Conservation (phyloP, 768 basidiomycete species). For the Suillus variegatus region DNA sequence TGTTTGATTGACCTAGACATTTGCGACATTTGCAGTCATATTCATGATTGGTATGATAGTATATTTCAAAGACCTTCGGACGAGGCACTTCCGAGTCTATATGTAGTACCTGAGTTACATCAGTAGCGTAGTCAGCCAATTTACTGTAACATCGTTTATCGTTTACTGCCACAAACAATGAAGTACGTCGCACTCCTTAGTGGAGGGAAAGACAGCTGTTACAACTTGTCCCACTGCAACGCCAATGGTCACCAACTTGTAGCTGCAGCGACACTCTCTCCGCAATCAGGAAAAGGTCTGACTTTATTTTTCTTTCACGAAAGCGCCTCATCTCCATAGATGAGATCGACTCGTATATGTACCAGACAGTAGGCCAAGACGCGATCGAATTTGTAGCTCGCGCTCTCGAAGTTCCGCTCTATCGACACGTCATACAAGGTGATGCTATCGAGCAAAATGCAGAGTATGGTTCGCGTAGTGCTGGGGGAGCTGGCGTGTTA, state of each 20-base stretch:
- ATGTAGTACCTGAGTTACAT: no score
- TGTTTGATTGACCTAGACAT: no score
- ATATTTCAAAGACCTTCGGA: no score
- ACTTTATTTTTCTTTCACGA: slow-evolving; percentile 13
- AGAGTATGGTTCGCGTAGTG: slow-evolving; percentile 79
- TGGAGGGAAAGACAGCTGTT: slow-evolving; percentile 98
- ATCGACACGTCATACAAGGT: slow-evolving; percentile 79
- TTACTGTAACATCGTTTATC: no score
- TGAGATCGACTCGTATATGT: slow-evolving; percentile 97
- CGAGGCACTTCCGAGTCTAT: no score
- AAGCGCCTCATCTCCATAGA: slow-evolving; percentile 51
- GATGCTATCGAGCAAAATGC: slow-evolving; percentile 75
- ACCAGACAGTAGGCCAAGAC: slow-evolving; percentile 98
- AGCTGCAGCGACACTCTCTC: slow-evolving; percentile 85
- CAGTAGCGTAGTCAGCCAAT: no score
- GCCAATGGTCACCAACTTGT: slow-evolving; percentile 85
- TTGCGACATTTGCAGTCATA: no score
- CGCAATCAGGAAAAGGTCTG: slow-evolving; percentile 82
- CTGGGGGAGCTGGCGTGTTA: slow-evolving; percentile 48
- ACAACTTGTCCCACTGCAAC: slow-evolving; percentile 87
- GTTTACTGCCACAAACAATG: slow-evolving; percentile 44
- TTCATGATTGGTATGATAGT: no score
- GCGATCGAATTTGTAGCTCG: slow-evolving; percentile 84
- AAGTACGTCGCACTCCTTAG: slow-evolving; percentile 94
- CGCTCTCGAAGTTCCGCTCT: slow-evolving; percentile 85